Evolutionary conservation across 208 protist species (phyloP), one percentile per base, ranked within the genome.

Genomic region (Wallacemonas collosoma): DNA sequence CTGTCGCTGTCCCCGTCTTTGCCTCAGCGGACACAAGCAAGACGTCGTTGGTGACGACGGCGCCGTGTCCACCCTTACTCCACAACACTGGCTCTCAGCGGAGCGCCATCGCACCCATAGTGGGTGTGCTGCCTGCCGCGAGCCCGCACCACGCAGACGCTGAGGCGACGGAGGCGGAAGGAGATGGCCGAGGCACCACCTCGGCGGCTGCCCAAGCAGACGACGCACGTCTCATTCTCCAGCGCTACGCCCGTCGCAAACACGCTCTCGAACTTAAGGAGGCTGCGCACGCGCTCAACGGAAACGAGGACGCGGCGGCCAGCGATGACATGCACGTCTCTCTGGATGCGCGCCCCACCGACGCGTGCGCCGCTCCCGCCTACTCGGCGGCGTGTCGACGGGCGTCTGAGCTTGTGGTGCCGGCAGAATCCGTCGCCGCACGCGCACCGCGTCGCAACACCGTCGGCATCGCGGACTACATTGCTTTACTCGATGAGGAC

Each of bases 401-500:
- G n/a, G 48, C 65, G 38, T 80, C 79, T 1, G 69, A 64, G 35
- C 71, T 83, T 7, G 63, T 83, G 9, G 61, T 83, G 40, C 79
- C 79, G 1, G 43, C 66, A 58, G 45, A 69, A n/a, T 64, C 36
- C 47, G 61, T 71, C n/a, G 71, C 72, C 3, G 64, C 75, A 7
- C 68, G 65, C 14, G 70, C 54, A 6, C 73, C 71, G 41, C 61
- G 80, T n/a, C 83, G 85, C 68, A 86, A 88, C 58, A 79, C 83
- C 9, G 61, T 93, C 17, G 87, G 87, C 63, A 82, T 93, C 51
- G 79, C 88, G 14, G 76, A 80, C 56, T 90, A 86, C 70, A 79
- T 88, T 15, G 71, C 70, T 2, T 64, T 95, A 11, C 75, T 95
- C 12, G 86, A 91, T 7, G 83, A 90, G 56, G 78, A 84, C 73